Evolutionary conservation across 805 yeast species (phyloP).

Genomic region (Starmera pachycereana): DNA sequence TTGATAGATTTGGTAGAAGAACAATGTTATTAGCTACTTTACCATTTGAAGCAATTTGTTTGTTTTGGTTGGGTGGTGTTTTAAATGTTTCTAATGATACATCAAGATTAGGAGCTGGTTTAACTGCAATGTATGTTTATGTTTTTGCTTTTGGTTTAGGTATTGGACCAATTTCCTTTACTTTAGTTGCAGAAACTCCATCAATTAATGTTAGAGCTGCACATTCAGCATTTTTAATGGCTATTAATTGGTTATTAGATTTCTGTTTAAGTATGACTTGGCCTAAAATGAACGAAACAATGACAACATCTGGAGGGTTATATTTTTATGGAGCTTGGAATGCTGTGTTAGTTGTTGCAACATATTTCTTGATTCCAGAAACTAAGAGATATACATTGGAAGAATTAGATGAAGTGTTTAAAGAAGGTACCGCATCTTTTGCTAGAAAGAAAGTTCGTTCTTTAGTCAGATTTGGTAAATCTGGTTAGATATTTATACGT

Average conservation of each 20-base stretch:
- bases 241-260: slow-evolving; percentile 29
- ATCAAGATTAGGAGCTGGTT: slow-evolving; percentile 32
- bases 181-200: slow-evolving; percentile 42
- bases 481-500: too few species aligned
- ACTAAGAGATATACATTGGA: slow-evolving; percentile 66
- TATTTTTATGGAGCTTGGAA: slow-evolving; percentile 47
- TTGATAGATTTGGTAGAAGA: slow-evolving; percentile 41
- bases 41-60: slow-evolving; percentile 47
- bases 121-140: slow-evolving; percentile 36
- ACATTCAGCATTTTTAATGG: slow-evolving; percentile 41
- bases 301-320: slow-evolving; percentile 39
- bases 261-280: slow-evolving; percentile 47
- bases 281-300: slow-evolving; percentile 36
- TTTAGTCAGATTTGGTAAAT: not conserved
- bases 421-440: slow-evolving; percentile 11
- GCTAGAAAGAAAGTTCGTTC: slow-evolving; percentile 4
- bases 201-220: slow-evolving; percentile 41
- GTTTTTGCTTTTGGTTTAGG: slow-evolving; percentile 38
- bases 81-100: slow-evolving; percentile 27
- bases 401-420: slow-evolving; percentile 66
- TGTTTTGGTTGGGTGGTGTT: slow-evolving; percentile 41
- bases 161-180: slow-evolving; percentile 47
- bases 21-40: slow-evolving; percentile 43
- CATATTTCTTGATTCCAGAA: slow-evolving; percentile 41
- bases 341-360: slow-evolving; percentile 34